Percentiles rank a stretch among this genome's conserved stretches.
phyloP scores from a whole-genome alignment of 2,329 filamentous ascomycete genomes.

The Gnomoniopsis sp. region DNA sequence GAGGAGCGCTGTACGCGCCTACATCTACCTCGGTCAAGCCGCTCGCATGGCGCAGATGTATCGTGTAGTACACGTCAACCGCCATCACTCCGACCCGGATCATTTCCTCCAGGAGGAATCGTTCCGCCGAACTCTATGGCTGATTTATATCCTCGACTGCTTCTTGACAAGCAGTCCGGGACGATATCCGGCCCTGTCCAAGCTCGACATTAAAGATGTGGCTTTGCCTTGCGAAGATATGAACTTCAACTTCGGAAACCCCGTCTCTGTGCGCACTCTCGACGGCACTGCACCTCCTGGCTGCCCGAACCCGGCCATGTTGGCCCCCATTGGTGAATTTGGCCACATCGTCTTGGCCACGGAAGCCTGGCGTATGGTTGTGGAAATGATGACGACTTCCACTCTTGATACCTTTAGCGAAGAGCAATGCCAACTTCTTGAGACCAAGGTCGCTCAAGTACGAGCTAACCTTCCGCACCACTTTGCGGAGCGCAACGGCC shows the following conservation, averaged over 20 bases:
- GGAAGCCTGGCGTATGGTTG: slow-evolving; percentile 59
- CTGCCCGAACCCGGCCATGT: slow-evolving; percentile 34
- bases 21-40: slow-evolving; percentile 61
- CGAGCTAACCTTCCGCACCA: slow-evolving; percentile 54
- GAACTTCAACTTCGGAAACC: slow-evolving; percentile 61
- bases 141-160: slow-evolving; percentile 61
- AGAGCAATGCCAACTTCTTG: slow-evolving; percentile 47
- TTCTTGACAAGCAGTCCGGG: slow-evolving; percentile 60
- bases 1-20: slow-evolving; percentile 58
- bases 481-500: slow-evolving; percentile 58
- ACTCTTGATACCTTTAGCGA: slow-evolving; percentile 51
- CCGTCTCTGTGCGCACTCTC: slow-evolving; percentile 56
- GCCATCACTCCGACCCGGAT: slow-evolving; percentile 48
- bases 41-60: slow-evolving; percentile 65
- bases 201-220: slow-evolving; percentile 52
- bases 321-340: slow-evolving; percentile 58
- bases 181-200: slow-evolving; percentile 53
- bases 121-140: slow-evolving; percentile 58
- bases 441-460: slow-evolving; percentile 53
- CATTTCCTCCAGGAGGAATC: slow-evolving; percentile 60
- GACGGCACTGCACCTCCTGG: slow-evolving; percentile 35
- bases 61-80: slow-evolving; percentile 54
- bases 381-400: slow-evolving; percentile 57
- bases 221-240: slow-evolving; percentile 58
- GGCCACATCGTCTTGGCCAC: slow-evolving; percentile 59